Evolutionary conservation across 257 asterid species (phyloP), one percentile per base, ranked within the genome.

Genomic region (Solanum tarapatanum): DNA sequence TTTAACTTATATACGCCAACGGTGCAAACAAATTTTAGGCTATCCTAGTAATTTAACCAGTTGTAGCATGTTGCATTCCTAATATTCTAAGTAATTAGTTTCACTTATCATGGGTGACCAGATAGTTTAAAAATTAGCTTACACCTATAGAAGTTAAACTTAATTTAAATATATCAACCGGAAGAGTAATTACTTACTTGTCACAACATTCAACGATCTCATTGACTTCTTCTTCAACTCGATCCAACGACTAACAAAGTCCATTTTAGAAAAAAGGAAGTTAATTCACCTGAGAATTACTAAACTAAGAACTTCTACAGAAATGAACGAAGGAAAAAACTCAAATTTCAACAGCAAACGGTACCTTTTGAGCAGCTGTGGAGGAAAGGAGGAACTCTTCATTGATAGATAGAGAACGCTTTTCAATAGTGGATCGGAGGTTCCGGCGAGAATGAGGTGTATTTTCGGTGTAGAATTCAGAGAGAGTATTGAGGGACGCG

Each of bases 401-500:
- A 79, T 97, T 97, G 86, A 95, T 94, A 66, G 98, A 94, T 84
- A 95, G 97, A 72, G 95, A 92, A 73, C 98, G 97, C 93, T 94
- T 95, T 94, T 97, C 99, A 85, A 97, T 90, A 82, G 98, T 94
- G 88, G 98, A 97, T 93, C 99, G 96, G 91, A 97, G 99, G 89
- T 94, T 94, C 64, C 99, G 98, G 73, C 99, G 98, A 86, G 91
- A 89, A 10, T 93, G 97, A 84, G 96, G 94, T 86, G 95, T 93
- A 83, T 97, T 97, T 86, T 95, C 98, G 66, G 94, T 70, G 75
- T 97, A 95, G 88, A 97, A 95, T 87, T 74, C 90, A 85, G 99
- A 97, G 84, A 97, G 98, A 62, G 99, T 95, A 89, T 92, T 93
- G 87, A 97, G 97, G 30, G 99, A 97, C 1, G 99, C 93, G 77